Evolutionary conservation across 495 filamentous ascomycete genomes (phyloP).

Genomic region (Immersiella caudata): DNA sequence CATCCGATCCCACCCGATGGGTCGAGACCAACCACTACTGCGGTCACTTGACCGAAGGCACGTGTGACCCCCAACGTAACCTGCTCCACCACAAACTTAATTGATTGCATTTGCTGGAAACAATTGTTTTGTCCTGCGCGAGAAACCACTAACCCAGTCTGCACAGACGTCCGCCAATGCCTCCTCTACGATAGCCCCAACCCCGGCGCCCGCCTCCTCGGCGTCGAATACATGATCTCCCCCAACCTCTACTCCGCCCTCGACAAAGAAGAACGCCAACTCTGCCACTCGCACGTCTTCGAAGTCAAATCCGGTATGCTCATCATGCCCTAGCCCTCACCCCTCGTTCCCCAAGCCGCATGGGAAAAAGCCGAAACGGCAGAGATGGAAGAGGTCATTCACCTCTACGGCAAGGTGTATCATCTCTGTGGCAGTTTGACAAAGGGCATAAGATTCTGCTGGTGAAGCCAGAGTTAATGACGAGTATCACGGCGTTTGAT

Average conservation of each 20-base stretch:
- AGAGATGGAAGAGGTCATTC: slow-evolving; percentile 74
- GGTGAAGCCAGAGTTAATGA: slow-evolving; percentile 77
- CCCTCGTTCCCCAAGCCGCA: slow-evolving; percentile 50
- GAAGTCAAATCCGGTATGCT: slow-evolving; percentile 88
- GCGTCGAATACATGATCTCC: slow-evolving; percentile 92
- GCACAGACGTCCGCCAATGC: slow-evolving; percentile 67
- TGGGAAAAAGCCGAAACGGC: slow-evolving; percentile 80
- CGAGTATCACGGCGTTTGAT: slow-evolving; percentile 63
- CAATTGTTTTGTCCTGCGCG: no score
- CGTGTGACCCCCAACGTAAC: not conserved
- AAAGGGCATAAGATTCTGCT: slow-evolving; percentile 75
- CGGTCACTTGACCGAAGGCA: slow-evolving; percentile 66
- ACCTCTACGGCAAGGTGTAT: slow-evolving; percentile 86
- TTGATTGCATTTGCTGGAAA: no score
- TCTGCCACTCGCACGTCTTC: slow-evolving; percentile 84
- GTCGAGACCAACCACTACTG: slow-evolving; percentile 90
- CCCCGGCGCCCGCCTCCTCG: slow-evolving; percentile 72
- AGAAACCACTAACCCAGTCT: not conserved
- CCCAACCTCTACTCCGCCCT: slow-evolving; percentile 69
- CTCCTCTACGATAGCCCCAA: slow-evolving; percentile 76
- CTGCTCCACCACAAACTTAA: not conserved
- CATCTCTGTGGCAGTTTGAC: slow-evolving; percentile 89
- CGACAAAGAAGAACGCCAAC: slow-evolving; percentile 62
- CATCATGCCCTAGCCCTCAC: slow-evolving; percentile 72
- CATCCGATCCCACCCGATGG: slow-evolving; percentile 63